Evolutionary conservation across 2,329 filamentous ascomycete genomes (phyloP), one percentile per base, ranked within the genome.

Genomic region (Pseudogymnoascus pannorum): DNA sequence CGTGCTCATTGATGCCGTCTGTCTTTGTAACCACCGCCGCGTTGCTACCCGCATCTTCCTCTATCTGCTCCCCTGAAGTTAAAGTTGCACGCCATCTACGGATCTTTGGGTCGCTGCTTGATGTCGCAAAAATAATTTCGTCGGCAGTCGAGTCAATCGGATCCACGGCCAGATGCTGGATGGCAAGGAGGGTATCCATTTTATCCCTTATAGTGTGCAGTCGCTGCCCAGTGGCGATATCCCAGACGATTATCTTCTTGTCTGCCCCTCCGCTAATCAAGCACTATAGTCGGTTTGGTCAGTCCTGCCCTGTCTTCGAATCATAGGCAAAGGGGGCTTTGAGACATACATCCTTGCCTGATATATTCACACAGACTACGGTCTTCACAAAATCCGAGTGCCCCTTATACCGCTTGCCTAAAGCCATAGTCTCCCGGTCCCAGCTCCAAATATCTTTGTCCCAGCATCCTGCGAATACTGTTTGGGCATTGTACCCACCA

Each of bases 361-460:
- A 77, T 4, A 95, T 69, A 22, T 76, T 81, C 11, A 83, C 78
- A 67, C 82, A 85, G 12, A 88, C 75, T 2, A 97, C 77, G 3
- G 88, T 81, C 75, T 97, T 97, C 68, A 99, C 89, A 71, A 99
- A 99, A 75, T 99, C 94, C 1, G 83, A 79, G 73, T 97, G 93
- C 4, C 91, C 92, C 62, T 82, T 81, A 67, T 87, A 92, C 65
- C 80, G 86, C 64, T 77, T 80, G n/a, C 77, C 78, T 1, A 77
- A 75, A 29, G 78, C 72, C 44, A 78, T 79, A 3, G 84, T 84
- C 16, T 80, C 76, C 31, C 87, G 76, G 68, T 89, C 81, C 89
- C 91, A 97, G 31, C 88, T 89, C 87, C 92, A 96, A 62, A 97
- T 82, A 18, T 85, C 82, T 76, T 96, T 96, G 76, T 99, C 93